Base-by-base conservation (phyloP, 495 filamentous ascomycete species). In the Emericellopsis terricola region DNA sequence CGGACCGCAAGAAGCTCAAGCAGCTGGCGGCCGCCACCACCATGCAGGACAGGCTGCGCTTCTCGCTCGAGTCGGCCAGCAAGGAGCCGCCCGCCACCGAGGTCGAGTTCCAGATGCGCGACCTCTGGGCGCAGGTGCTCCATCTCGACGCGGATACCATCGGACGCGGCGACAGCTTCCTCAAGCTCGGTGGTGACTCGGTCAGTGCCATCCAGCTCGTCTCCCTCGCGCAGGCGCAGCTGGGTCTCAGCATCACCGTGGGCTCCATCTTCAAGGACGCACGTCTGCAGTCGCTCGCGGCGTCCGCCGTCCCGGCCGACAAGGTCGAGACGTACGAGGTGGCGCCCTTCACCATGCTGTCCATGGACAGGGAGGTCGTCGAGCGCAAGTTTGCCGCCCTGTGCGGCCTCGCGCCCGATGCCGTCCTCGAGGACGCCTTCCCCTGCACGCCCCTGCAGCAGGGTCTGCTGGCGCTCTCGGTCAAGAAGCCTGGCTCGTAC, bases 181-280 rank as follows among this genome's bases (percentile, higher is more conserved):
- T 76, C 27, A 58, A 53, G n/a, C 52, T 76, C 9, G 73, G 75
- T 19, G 75, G 73, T 17, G 75, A 80, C 41, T 74, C 69, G n/a
- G 91, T 43, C 77, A 33, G 14, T 5, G 31, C 31, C 2, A 33
- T 33, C 9, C 17, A 20, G 4, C 31, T 33, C 9, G 18, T 33
- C 13, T n/a, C 31, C 1, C 20, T 14, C 2, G 31, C 31, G 4
- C 31, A 20, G 3, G 31, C 20, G 8, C 7, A 21, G 2, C n/a
- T n/a, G n/a, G 31, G 31, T 13, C 20, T 33, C 9, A 14, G 19
- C 7, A 3, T 33, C 8, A 33, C 19, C 15, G 18, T 33, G 2
- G 15, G 24, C n/a, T 20, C 31, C 31, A 33, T 33, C 8, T 33
- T 20, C 17, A 33, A 33, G 31, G 31, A 33, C 10, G n/a, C 31